Conservation (phyloP, 2,329 filamentous ascomycete genomes). For the Colletotrichum tropicale region DNA sequence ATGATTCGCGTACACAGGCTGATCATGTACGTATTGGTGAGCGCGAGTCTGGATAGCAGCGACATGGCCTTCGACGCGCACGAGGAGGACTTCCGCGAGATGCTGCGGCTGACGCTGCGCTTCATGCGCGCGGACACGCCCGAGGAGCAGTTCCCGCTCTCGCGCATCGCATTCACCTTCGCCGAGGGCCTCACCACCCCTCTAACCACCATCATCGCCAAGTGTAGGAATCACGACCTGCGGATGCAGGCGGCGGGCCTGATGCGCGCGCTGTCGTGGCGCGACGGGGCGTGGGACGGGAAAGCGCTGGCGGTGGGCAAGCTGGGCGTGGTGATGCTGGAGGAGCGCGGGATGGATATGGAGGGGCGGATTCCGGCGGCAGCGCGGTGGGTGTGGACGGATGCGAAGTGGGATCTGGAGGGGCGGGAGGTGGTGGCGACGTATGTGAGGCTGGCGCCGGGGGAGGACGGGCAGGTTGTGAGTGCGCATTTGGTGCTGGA, state of each 20-base stretch:
- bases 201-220: slow-evolving; percentile 18
- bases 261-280: slow-evolving; percentile 18
- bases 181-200: slow-evolving; percentile 19
- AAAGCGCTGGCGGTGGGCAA: slow-evolving; percentile 14
- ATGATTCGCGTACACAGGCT: slow-evolving; percentile 16
- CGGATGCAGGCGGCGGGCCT: slow-evolving; percentile 16
- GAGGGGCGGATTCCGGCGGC: slow-evolving; percentile 12
- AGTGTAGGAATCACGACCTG: slow-evolving; percentile 21
- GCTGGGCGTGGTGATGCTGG: slow-evolving; percentile 20
- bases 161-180: not conserved
- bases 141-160: not conserved
- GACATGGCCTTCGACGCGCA: slow-evolving; percentile 21
- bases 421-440: slow-evolving; percentile 7
- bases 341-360: slow-evolving; percentile 19
- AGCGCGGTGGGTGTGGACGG: slow-evolving; percentile 20
- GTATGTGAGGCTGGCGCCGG: slow-evolving; percentile 5
- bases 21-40: slow-evolving; percentile 7
- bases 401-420: slow-evolving; percentile 14
- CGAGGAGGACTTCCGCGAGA: slow-evolving; percentile 16
- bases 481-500: not conserved
- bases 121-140: not conserved
- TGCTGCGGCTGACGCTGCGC: slow-evolving; percentile 4
- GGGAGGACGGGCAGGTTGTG: not conserved
- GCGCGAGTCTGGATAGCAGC: slow-evolving; percentile 16
- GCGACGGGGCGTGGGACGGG: slow-evolving; percentile 18